Base-by-base conservation (phyloP, 306 rosid species). In the Pachyrhizus erosus region DNA sequence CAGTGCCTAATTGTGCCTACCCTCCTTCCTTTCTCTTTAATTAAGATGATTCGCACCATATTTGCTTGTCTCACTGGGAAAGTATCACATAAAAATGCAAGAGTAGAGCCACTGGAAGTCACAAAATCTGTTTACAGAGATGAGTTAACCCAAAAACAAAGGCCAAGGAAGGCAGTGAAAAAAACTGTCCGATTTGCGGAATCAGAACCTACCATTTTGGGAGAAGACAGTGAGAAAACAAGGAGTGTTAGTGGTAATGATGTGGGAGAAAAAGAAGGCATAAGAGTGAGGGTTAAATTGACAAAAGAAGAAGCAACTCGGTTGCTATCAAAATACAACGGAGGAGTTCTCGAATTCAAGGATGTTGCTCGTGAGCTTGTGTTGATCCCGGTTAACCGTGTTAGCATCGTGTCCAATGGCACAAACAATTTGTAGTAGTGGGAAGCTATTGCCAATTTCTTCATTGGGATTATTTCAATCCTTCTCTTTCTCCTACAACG, bases 291-390 rank as follows among this genome's bases (percentile, higher is more conserved):
- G 70, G 73, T 93, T 1, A 87, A 29, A 84, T 81, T 93, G 94
- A 91, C 97, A 54, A 93, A 89, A 79, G 77, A 90, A 87, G 91
- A 93, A 84, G 97, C 96, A 0, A 84, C 80, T 14, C 76, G 86
- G 40, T 55, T 93, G 23, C 80, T 93, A 34, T 85, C 91, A 12
- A 89, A 64, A 78, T 89, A 89, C 87, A 93, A 87, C 62, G 91
- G 88, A 78, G 91, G 92, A 1, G 60, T 84, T 48, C 85, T 93
- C 29, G 83, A 87, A 3, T 89, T 93, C 80, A 84, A 84, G 18
- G 95, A 91, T 39, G 77, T 91, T 43, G 91, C 92, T 13, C 57
- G 14, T 40, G 91, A 83, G 54, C 88, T 93, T 51, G 55, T 55
- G 3, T 71, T 61, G 0, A 51, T 93, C 20, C 94, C 87, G 5